phyloP scores from a whole-genome alignment of 768 basidiomycete species.

The Amanita molliuscula region DNA sequence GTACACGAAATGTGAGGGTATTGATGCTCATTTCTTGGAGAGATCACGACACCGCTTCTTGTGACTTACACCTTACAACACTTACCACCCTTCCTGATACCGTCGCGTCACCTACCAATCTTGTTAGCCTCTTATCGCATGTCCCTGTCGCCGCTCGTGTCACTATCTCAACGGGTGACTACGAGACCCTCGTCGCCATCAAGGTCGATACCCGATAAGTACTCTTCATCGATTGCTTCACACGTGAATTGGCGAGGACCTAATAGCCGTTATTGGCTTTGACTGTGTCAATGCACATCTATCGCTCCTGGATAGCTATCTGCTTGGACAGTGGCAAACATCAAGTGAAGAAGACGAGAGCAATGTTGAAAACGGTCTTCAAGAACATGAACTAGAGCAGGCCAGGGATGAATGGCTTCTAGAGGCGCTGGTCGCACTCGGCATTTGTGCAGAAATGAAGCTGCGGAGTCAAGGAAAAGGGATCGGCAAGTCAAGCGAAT shows the following conservation, averaged over 20 bases:
- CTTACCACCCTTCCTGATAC: constrained; percentile 35
- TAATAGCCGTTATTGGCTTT: constrained; percentile 15
- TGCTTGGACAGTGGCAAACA: constrained; percentile 46
- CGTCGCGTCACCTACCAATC: constrained; percentile 20
- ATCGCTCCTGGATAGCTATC: constrained; percentile 48
- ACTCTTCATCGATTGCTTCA: constrained; percentile 12
- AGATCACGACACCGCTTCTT: constrained; percentile 50
- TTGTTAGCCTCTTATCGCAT: constrained; percentile 22
- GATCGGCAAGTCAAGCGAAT: constrained; percentile 28
- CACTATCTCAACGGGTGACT: constrained; percentile 10
- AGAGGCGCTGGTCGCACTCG: constrained; percentile 39
- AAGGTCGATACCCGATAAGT: not conserved
- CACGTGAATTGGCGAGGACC: constrained; percentile 21
- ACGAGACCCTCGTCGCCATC: constrained; percentile 22
- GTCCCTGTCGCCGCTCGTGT: constrained; percentile 19
- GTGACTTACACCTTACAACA: constrained; percentile 37
- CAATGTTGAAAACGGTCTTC: constrained; percentile 8
- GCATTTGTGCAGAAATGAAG: constrained; percentile 34
- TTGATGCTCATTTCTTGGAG: not conserved
- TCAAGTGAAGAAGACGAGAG: constrained; percentile 7
- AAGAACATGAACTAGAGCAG: constrained; percentile 16
- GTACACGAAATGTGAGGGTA: constrained; percentile 7
- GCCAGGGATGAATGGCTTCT: constrained; percentile 35
- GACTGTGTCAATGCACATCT: constrained; percentile 46
- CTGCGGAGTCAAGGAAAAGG: constrained; percentile 10